Percentiles rank a stretch among this genome's conserved stretches.
phyloP scores from a whole-genome alignment of 768 basidiomycete genomes.

The Lactifluus piperatus region DNA sequence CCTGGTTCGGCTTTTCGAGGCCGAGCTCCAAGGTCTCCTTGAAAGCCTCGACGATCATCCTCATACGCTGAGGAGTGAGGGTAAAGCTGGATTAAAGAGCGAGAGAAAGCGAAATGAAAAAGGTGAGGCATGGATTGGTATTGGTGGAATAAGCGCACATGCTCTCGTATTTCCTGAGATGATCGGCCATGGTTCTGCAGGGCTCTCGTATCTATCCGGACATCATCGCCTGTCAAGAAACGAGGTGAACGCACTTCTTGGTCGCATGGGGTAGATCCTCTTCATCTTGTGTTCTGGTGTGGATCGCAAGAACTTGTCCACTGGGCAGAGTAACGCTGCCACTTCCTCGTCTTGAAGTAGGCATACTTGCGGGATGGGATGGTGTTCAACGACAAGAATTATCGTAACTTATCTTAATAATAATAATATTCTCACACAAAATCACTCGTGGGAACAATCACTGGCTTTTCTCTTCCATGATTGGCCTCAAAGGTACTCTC shows the following conservation, averaged over 20 bases:
- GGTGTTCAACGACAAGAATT: conserved; percentile 17
- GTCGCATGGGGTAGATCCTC: conserved; percentile 89
- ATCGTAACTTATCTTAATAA: too few species aligned
- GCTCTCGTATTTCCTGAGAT: conserved; percentile 83
- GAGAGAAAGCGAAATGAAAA: not conserved
- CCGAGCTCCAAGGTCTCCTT: conserved; percentile 86
- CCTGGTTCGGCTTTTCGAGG: conserved; percentile 69
- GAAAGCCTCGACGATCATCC: conserved; percentile 96
- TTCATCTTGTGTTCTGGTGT: conserved; percentile 82
- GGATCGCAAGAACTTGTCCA: conserved; percentile 76
- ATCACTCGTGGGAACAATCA: conserved; percentile 16
- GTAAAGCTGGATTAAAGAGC: conserved; percentile 50
- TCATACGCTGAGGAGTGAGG: conserved; percentile 83
- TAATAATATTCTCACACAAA: not conserved
- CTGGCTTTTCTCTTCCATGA: conserved; percentile 42
- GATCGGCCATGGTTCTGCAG: conserved; percentile 84
- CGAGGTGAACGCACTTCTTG: conserved; percentile 56
- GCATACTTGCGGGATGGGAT: conserved; percentile 35
- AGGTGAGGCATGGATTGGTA: not conserved
- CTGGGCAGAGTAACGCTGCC: conserved; percentile 62
- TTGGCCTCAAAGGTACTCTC: conserved; percentile 88
- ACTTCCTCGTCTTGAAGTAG: conserved; percentile 67
- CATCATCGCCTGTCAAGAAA: conserved; percentile 4
- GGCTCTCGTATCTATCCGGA: conserved; percentile 10
- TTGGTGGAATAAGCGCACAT: conserved; percentile 42